A percentile compares a stretch with the other conserved stretches of the same genome.
phyloP scores from a whole-genome alignment of 495 filamentous ascomycete species.

The Aspergillus olivimuriae region DNA sequence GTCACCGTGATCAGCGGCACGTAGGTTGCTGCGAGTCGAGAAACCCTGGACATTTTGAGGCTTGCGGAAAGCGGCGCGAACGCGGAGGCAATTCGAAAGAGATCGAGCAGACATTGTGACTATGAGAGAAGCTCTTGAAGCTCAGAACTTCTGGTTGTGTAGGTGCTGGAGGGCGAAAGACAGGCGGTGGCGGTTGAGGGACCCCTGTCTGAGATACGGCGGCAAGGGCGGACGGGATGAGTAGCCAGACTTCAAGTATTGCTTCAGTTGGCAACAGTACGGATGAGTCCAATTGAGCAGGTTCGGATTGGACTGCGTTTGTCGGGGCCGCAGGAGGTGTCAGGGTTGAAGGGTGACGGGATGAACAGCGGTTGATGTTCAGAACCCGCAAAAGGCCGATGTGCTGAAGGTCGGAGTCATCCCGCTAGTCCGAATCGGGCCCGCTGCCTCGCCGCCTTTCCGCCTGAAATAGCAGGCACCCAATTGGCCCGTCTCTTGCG shows the following conservation, averaged over 20 bases:
- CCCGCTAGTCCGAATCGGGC: constrained; percentile 29
- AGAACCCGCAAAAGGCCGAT: constrained; percentile 44
- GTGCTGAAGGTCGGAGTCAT: constrained; percentile 17
- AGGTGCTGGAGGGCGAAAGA: constrained; percentile 6
- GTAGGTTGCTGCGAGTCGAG: constrained; percentile 37
- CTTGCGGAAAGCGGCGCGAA: constrained; percentile 33
- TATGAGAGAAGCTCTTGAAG: constrained; percentile 10
- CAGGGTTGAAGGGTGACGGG: constrained; percentile 32
- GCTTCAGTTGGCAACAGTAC: constrained; percentile 11
- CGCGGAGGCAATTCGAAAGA: constrained; percentile 36
- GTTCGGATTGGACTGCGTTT: constrained; percentile 17
- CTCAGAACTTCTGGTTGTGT: constrained; percentile 4
- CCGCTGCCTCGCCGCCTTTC: constrained; percentile 23
- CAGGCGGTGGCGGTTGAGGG: constrained; percentile 15
- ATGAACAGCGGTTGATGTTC: constrained; percentile 35
- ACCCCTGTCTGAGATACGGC: constrained; percentile 13
- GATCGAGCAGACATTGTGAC: constrained; percentile 38
- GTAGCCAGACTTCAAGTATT: constrained; percentile 2
- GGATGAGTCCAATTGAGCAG: constrained; percentile 16
- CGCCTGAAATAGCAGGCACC: constrained; percentile 18
- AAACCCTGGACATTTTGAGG: constrained; percentile 37
- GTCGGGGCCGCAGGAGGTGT: constrained; percentile 15
- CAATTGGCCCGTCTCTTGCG: constrained; percentile 8
- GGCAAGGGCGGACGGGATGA: constrained; percentile 4
- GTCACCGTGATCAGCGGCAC: constrained; percentile 54